A percentile compares a stretch with the other conserved stretches of the same genome.
These are phyloP conservation scores for Glebionis coronaria DNA, from an alignment of 129 eudicot species.

Conservation along the genomic window DNA sequence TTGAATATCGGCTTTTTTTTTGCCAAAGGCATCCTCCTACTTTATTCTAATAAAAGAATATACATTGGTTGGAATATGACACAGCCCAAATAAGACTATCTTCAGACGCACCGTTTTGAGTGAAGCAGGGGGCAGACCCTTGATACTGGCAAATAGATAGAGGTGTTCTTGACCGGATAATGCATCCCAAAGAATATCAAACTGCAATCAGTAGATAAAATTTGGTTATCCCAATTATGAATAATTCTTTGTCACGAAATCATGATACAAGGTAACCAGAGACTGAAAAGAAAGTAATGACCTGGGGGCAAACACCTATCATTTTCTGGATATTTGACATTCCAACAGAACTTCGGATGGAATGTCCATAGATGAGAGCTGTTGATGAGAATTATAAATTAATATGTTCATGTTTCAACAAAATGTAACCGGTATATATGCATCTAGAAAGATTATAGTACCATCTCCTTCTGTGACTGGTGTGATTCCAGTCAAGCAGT, in stretches of 20 bases:
- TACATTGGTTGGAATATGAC: too few relatives aligned
- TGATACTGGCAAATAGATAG: constrained; percentile 80
- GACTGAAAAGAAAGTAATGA: constrained; percentile 23
- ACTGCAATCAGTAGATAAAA: constrained; percentile 42
- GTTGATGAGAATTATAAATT: constrained; percentile 24
- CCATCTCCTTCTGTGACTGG: constrained; percentile 97
- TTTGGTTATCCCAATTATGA: constrained; percentile 15
- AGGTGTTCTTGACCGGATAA: constrained; percentile 94
- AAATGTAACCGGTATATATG: background rate
- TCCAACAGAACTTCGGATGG: constrained; percentile 76
- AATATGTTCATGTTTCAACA: background rate
- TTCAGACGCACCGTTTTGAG: constrained; percentile 41
- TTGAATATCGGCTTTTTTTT: too few relatives aligned
- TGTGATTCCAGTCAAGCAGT: constrained; percentile 89
- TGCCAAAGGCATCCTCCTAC: too few relatives aligned
- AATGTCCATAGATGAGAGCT: constrained; percentile 80
- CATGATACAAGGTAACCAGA: constrained; percentile 1
- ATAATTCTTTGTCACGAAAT: constrained; percentile 2
- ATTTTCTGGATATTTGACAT: constrained; percentile 89
- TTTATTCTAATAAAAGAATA: too few relatives aligned
- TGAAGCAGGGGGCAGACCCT: constrained; percentile 73
- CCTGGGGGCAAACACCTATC: constrained; percentile 98
- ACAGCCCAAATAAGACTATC: background rate
- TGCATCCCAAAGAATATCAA: constrained; percentile 94
- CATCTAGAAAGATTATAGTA: constrained; percentile 19